These are phyloP conservation scores for Conticribra guillardii DNA, from an alignment of 108 stramenopile genomes.

Conservation along the genomic window DNA sequence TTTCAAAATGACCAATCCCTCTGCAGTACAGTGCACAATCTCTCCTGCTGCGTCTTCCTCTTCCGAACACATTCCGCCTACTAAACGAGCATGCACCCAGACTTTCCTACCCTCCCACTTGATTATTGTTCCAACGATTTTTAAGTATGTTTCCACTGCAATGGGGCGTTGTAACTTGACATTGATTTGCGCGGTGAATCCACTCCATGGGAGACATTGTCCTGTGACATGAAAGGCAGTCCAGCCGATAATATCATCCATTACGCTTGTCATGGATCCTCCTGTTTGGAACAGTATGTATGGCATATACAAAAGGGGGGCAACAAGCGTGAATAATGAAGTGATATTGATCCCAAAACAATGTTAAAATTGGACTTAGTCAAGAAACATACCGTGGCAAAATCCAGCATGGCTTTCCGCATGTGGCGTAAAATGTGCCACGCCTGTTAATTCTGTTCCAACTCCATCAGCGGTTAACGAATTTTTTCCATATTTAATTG, in stretches of 20 bases:
- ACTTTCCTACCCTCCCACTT: conserved; percentile 77
- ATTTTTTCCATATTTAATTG: conserved; percentile 25
- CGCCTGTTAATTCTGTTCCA: conserved; percentile 70
- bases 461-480: too few species aligned
- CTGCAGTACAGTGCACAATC: conserved; percentile 57
- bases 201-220: conserved; percentile 74
- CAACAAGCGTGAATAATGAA: too few species aligned
- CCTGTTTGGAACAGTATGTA: too few species aligned
- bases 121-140: conserved; percentile 53
- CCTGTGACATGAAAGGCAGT: conserved; percentile 77
- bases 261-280: conserved; percentile 74
- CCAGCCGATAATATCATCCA: conserved; percentile 91
- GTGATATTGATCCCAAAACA: too few species aligned
- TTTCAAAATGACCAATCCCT: conserved; percentile 77
- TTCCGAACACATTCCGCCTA: conserved; percentile 27
- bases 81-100: conserved; percentile 53
- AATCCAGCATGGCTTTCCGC: conserved; percentile 85
- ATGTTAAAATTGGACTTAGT: neutral
- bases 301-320: too few species aligned
- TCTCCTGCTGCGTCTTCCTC: conserved; percentile 21
- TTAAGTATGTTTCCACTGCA: conserved; percentile 58
- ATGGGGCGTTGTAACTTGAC: conserved; percentile 63
- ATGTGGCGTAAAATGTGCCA: conserved; percentile 67
- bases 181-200: conserved; percentile 88
- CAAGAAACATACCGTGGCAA: conserved; percentile 65